Base-by-base conservation (phyloP, 2,329 filamentous ascomycete species). In the Amauroascus niger region DNA sequence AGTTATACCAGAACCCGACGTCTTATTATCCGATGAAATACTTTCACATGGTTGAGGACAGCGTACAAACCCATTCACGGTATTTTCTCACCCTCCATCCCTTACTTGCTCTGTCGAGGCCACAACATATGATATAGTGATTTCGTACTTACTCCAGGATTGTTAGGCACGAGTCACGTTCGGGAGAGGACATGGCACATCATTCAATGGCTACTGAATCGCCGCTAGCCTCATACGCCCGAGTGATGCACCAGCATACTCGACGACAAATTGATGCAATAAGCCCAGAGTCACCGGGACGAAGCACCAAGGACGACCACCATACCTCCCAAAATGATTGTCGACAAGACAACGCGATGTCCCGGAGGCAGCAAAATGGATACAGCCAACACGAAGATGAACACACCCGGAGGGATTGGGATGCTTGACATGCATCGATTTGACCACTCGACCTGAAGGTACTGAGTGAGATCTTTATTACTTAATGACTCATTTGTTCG, bases 171-270 rank as follows among this genome's bases (percentile, higher is more conserved):
- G 32, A 32, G 4, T 32, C n/a, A 45, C 3, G 13, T 13, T 26
- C 39, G 13, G n/a, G n/a, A 24, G 44, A 41, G 6, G 24, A 47
- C 9, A 48, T 47, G 43, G 24, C 44, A 33, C 24, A 11, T 16
- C 13, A 28, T 11, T 40, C 52, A 43, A 49, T 44, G 28, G 16
- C 20, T 26, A 13, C 28, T 20, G 32, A 53, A 14, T 39, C 50
- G 7, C 35, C 46, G 11, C 16, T 49, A 28, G 30, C 22, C 6
- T 45, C 52, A 22, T 60, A 60, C 22, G 47, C 57, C 2, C 54
- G 54, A 33, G 24, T 50, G n/a, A 60, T 60, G 57, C 54, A 59
- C 37, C 39, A 55, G 40, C 58, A 60, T 45, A 60, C 58, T 2
- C 48, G 55, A 37, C 45, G 49, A 16, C 57, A 59, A 30, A 57